Conservation (phyloP, 805 yeast species). For the Saturnispora sanitii region DNA sequence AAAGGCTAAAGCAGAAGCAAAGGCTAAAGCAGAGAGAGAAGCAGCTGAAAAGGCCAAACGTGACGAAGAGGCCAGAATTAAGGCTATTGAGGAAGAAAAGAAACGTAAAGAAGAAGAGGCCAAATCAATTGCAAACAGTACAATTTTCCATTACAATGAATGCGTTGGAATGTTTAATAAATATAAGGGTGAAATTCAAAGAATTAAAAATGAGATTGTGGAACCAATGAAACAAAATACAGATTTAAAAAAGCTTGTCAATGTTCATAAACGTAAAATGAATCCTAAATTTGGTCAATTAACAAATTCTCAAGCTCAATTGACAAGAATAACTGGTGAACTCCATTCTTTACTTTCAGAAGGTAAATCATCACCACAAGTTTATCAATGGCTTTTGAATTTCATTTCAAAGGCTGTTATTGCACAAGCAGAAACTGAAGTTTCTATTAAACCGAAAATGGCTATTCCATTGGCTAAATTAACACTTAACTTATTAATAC, state of each 20-base stretch:
- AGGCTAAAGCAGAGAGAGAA: slow-evolving; percentile 12
- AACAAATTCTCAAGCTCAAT: slow-evolving; percentile 59
- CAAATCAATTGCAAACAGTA: slow-evolving; percentile 13
- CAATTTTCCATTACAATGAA: slow-evolving; percentile 23
- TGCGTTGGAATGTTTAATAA: slow-evolving; percentile 37
- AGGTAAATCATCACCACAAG: slow-evolving; percentile 39
- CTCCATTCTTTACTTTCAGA: slow-evolving; percentile 40
- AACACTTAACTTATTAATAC: slow-evolving; percentile 41
- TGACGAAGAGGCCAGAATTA: slow-evolving; percentile 14
- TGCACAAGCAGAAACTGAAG: slow-evolving; percentile 89
- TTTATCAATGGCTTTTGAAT: slow-evolving; percentile 67
- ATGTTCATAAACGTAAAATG: slow-evolving; percentile 60
- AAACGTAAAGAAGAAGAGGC: slow-evolving; percentile 17
- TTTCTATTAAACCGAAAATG: slow-evolving; percentile 64
- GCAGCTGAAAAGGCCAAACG: slow-evolving; percentile 11
- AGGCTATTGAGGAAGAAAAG: slow-evolving; percentile 12
- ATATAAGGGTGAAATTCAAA: slow-evolving; percentile 41
- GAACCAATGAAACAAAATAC: slow-evolving; percentile 36
- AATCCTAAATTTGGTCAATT: slow-evolving; percentile 90
- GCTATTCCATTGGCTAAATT: slow-evolving; percentile 73
- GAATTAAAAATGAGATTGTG: slow-evolving; percentile 53
- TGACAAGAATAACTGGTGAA: slow-evolving; percentile 41
- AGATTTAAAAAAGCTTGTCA: slow-evolving; percentile 41
- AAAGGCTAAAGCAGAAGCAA: slow-evolving; percentile 14
- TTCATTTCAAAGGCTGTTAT: slow-evolving; percentile 78